Base-by-base conservation (phyloP, 441 rosid genomes). In the Omphalea diandra region DNA sequence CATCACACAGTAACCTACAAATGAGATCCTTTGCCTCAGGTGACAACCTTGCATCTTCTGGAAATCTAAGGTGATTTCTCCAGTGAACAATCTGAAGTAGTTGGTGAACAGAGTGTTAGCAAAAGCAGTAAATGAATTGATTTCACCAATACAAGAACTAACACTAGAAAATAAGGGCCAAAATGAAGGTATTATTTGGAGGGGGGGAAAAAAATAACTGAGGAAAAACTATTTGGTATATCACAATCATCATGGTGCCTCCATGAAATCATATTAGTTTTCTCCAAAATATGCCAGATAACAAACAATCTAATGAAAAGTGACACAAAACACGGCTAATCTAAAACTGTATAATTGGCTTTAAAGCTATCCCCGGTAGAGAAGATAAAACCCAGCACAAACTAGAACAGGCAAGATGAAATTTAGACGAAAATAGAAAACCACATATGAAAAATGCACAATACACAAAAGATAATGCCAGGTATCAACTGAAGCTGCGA, bases 31-130 rank as follows among this genome's bases (percentile, higher is more conserved):
- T 94, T 74, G 97, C 97, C 83, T 86, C 92, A 17, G 67, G 69
- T 53, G 96, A 82, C 70, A 94, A 50, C 82, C 79, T 90, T 20
- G 80, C 79, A 74, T 91, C 97, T 73, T 94, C 97, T 0, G 97
- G 98, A 81, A 94, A 91, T 72, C 80, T 85, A 63, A 94, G 79
- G 77, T 90, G 91, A 84, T 85, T 94, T 87, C 82, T 90, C 98
- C 97, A 94, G 68, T 90, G 92, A 73, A 91, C 95, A 75, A 94
- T 94, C 98, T 94, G 81, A 73, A 73, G 54, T 68, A 70, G 69
- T 38, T 57, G 33, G 64, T 49, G 31, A 65, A 69, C 53, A 50
- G 35, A 53, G 46, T 31, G 36, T 67, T 29, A 73, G 59, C 12
- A 24, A 62, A 22, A 65, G 56, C 6, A 2, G 5, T 14, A 31